A percentile compares a stretch with the other conserved stretches of the same genome.
phyloP scores from a whole-genome alignment of 1,284 basidiomycete species.

The Anthracocystis panici-leucophaei region DNA sequence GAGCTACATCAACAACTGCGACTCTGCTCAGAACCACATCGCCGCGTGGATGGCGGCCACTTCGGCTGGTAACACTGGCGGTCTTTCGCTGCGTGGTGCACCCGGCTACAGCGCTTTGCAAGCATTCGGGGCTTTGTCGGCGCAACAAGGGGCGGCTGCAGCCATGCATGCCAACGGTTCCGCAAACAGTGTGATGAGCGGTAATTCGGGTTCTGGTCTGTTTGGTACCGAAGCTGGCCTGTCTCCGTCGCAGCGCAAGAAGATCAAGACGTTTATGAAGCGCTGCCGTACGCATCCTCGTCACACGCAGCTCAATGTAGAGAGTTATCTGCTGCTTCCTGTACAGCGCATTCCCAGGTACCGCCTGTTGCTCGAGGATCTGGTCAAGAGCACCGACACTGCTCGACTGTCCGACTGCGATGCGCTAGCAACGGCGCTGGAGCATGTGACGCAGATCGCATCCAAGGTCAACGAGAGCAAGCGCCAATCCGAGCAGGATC shows the following conservation, averaged over 20 bases:
- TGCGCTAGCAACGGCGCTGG: conserved; percentile 55
- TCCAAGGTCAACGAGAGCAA: conserved; percentile 68
- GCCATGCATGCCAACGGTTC: conserved; percentile 17
- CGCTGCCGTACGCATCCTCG: conserved; percentile 74
- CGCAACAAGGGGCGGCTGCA: conserved; percentile 27
- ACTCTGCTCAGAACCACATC: conserved; percentile 54
- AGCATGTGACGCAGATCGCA: conserved; percentile 61
- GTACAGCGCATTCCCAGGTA: conserved; percentile 97
- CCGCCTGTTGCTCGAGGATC: conserved; percentile 76
- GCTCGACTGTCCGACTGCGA: conserved; percentile 39
- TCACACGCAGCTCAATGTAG: conserved; percentile 95
- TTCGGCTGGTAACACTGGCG: conserved; percentile 43
- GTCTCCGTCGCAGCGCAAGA: conserved; percentile 52
- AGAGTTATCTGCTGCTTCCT: conserved; percentile 92
- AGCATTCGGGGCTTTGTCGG: conserved; percentile 26
- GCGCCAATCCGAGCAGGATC: conserved; percentile 70
- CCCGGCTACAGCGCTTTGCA: conserved; percentile 25
- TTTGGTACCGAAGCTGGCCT: conserved; percentile 26
- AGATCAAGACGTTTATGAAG: conserved; percentile 64
- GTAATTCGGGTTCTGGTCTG: conserved; percentile 6
- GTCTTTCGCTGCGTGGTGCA: conserved; percentile 27
- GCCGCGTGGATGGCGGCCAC: conserved; percentile 42
- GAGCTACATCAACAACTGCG: conserved; percentile 67
- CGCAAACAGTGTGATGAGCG: conserved; percentile 9
- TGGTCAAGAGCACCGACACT: conserved; percentile 59